A percentile compares a stretch with the other conserved stretches of the same genome.
Evolutionary conservation across 352 stramenopile species (phyloP).

Genomic region (Phytophthora pini): DNA sequence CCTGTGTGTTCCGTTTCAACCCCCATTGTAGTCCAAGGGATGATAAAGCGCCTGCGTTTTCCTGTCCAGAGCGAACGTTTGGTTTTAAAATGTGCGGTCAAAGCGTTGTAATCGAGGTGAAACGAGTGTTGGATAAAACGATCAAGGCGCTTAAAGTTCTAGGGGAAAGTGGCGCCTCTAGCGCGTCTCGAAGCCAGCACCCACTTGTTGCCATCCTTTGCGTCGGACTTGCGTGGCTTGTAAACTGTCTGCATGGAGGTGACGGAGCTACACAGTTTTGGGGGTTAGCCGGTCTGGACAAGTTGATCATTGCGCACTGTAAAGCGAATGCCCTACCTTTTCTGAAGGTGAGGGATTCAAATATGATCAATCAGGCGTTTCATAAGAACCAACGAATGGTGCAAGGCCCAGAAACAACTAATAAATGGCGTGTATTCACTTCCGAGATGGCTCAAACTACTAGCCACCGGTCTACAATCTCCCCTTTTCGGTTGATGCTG

Average conservation of each 20-base stretch:
- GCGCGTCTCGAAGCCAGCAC: constrained; percentile 29
- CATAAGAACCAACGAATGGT: constrained; percentile 2
- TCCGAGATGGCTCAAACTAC: not conserved
- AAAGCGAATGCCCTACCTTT: constrained; percentile 44
- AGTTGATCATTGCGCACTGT: constrained; percentile 33
- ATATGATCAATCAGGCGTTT: constrained; percentile 42
- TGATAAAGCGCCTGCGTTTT: not conserved
- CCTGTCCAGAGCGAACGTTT: constrained; percentile 17
- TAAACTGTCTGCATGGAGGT: constrained; percentile 51
- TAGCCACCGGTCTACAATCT: constrained; percentile 11
- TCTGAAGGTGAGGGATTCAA: constrained; percentile 42
- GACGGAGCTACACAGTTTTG: constrained; percentile 45
- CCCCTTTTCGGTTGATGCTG: constrained; percentile 45
- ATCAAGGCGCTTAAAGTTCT: constrained; percentile 37
- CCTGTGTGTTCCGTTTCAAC: constrained; percentile 42
- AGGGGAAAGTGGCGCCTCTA: constrained; percentile 31
- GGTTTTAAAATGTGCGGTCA: constrained; percentile 29
- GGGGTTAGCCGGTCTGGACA: constrained; percentile 25
- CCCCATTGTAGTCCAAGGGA: not conserved
- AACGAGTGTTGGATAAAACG: constrained; percentile 28
- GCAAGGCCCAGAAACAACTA: not conserved
- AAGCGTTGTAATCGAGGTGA: constrained; percentile 25
- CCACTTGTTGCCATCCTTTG: constrained; percentile 29
- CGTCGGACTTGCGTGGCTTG: constrained; percentile 34
- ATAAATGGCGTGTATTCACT: constrained; percentile 26